phyloP scores from a whole-genome alignment of 441 rosid genomes.

The Daphne laureola region DNA sequence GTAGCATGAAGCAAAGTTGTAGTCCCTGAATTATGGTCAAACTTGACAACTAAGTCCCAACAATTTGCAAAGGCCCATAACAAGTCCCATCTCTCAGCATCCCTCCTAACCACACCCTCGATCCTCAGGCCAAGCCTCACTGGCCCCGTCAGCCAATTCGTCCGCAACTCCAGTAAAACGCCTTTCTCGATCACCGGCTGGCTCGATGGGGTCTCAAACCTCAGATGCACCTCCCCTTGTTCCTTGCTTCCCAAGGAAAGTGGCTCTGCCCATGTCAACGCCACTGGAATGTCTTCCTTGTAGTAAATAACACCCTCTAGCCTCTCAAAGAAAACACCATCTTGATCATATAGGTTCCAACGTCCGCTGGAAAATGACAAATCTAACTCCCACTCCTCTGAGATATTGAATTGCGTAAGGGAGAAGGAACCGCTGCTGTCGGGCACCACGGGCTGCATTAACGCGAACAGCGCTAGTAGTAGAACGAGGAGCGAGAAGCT shows the following conservation, averaged over 20 bases:
- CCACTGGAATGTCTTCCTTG: background rate
- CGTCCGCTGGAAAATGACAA: background rate
- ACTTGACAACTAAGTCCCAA: constrained; percentile 1
- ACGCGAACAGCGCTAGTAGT: no score
- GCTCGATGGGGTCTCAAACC: background rate
- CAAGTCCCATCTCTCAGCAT: background rate
- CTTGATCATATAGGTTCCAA: background rate
- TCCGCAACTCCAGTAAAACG: background rate
- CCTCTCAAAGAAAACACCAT: background rate
- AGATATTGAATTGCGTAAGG: no score
- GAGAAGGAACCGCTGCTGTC: no score
- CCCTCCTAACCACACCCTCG: background rate
- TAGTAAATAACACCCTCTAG: background rate
- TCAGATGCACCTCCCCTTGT: background rate
- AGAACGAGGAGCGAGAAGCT: no score
- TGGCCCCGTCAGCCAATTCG: background rate
- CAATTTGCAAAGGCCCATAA: background rate
- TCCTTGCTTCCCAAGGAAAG: background rate
- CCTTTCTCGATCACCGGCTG: background rate
- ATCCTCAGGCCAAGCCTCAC: background rate
- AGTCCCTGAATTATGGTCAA: background rate
- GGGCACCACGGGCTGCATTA: no score
- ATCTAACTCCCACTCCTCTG: background rate
- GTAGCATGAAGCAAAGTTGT: background rate
- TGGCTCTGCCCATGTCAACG: background rate